These are phyloP conservation scores for Ganoderma meredithae DNA, from an alignment of 1,284 basidiomycete species.

Conservation along the genomic window DNA sequence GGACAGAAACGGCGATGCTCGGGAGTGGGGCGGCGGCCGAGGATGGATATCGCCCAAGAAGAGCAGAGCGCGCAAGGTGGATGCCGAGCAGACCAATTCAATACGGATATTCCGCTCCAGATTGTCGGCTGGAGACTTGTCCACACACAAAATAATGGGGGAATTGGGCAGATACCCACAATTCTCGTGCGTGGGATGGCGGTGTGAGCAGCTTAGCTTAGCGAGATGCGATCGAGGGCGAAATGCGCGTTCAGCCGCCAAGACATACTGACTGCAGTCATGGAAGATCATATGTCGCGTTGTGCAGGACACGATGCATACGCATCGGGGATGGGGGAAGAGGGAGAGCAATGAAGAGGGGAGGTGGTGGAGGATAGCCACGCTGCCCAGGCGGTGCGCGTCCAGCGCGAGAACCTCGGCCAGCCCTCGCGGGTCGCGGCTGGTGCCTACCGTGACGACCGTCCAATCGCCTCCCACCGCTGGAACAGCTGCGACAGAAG, in stretches of 20 bases:
- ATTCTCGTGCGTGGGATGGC: slow-evolving; percentile 19
- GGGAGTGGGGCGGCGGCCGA: slow-evolving; percentile 29
- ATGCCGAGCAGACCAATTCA: slow-evolving; percentile 24
- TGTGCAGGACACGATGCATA: neutral
- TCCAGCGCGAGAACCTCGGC: slow-evolving; percentile 34
- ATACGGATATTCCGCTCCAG: slow-evolving; percentile 21
- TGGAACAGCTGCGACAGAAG: slow-evolving; percentile 24
- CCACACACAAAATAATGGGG: slow-evolving; percentile 6
- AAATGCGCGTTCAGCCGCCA: neutral
- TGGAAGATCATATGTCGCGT: neutral
- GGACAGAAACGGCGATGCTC: slow-evolving; percentile 25
- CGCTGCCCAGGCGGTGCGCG: slow-evolving; percentile 20
- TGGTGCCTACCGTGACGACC: slow-evolving; percentile 18
- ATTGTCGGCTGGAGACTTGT: slow-evolving; percentile 25
- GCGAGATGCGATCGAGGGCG: slow-evolving; percentile 7
- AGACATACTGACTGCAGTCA: neutral
- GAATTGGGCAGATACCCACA: neutral
- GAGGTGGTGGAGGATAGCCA: slow-evolving; percentile 30
- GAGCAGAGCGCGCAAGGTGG: slow-evolving; percentile 23
- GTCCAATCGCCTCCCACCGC: slow-evolving; percentile 25
- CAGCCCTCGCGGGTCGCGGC: slow-evolving; percentile 28
- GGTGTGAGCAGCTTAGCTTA: neutral
- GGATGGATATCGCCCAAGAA: slow-evolving; percentile 26
- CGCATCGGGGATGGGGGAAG: neutral
- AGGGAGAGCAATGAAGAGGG: neutral